Base-by-base conservation (phyloP, 208 protist species). In the Leishmania tropica region DNA sequence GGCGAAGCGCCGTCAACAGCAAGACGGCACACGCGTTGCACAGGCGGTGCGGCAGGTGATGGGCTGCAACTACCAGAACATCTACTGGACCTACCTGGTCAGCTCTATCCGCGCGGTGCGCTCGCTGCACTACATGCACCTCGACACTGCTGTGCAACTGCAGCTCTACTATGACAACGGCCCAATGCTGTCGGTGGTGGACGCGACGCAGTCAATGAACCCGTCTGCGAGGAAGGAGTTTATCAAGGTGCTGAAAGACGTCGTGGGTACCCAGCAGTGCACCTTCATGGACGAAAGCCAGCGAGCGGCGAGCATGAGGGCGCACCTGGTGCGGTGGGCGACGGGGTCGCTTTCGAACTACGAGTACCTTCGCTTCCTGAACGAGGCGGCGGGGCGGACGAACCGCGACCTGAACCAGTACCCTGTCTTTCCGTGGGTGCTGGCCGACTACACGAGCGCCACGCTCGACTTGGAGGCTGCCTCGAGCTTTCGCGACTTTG, bases 341-440 rank as follows among this genome's bases (percentile, higher is more conserved):
- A 90, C 94, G 13, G 93, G 98, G 4, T 85, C 93, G 24, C 64
- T 99, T 15, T 98, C 94, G 56, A 99, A 98, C 81, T 99, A 93
- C 83, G 96, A 99, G 56, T 99, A 99, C 83, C 74, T 99, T 19
- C 78, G 88, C 79, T 95, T 98, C 79, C 87, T 99, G 28, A 99
- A 99, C 85, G 83, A 81, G 40, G 79, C 92, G 47, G 97, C 96
- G 6, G 96, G 97, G 37, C 91, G 98, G 28, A 98, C 95, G 6
- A 91, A 89, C 73, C 93, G 94, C 71, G 98, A 99, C 83, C 87
- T 96, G 73, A 98, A 96, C 77, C 98, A 99, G 90, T 99, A 99
- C 80, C 98, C 98, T 31, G 90, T 99, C 11, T 98, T 99, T 79
- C 98, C 98, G 40, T 99, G 97, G 97, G 92, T 99, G 60, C 80